phyloP scores from a whole-genome alignment of 345 rosid genomes.

The Crucihimalaya himalaica region DNA sequence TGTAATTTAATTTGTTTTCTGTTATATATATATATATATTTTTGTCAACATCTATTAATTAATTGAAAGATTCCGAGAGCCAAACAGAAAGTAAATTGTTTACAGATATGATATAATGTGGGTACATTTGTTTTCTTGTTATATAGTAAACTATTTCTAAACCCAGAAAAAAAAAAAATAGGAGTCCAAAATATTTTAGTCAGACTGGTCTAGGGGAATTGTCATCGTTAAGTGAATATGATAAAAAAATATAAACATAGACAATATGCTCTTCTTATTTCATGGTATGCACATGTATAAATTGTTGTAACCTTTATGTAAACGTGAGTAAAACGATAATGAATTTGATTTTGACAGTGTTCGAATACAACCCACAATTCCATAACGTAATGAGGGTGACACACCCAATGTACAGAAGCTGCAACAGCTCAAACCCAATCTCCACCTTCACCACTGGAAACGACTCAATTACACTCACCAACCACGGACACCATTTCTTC shows the following conservation, averaged over 20 bases:
- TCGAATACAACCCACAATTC: constrained; percentile 75
- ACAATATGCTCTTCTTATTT: background rate
- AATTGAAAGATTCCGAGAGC: too few relatives aligned
- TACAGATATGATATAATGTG: too few relatives aligned
- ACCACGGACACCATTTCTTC: constrained; percentile 83
- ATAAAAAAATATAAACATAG: background rate
- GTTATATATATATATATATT: too few relatives aligned
- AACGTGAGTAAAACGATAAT: background rate
- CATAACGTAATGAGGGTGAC: constrained; percentile 93
- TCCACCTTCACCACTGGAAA: constrained; percentile 85
- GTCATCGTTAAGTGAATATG: background rate
- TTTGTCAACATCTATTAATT: too few relatives aligned
- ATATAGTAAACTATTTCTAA: background rate
- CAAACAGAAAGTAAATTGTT: too few relatives aligned
- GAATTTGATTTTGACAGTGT: constrained; percentile 47
- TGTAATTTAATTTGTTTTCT: too few relatives aligned
- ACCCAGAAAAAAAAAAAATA: too few relatives aligned
- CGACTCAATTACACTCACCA: constrained; percentile 72
- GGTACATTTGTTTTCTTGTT: background rate
- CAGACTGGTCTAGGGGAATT: background rate
- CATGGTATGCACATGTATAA: background rate
- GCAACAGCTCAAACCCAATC: constrained; percentile 81
- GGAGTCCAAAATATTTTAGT: too few relatives aligned
- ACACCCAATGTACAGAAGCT: constrained; percentile 70
- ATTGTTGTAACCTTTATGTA: background rate